Evolutionary conservation across 176 grass and related monocot species (phyloP), one percentile per base, ranked within the genome.

Genomic region (Aegilops longissima): DNA sequence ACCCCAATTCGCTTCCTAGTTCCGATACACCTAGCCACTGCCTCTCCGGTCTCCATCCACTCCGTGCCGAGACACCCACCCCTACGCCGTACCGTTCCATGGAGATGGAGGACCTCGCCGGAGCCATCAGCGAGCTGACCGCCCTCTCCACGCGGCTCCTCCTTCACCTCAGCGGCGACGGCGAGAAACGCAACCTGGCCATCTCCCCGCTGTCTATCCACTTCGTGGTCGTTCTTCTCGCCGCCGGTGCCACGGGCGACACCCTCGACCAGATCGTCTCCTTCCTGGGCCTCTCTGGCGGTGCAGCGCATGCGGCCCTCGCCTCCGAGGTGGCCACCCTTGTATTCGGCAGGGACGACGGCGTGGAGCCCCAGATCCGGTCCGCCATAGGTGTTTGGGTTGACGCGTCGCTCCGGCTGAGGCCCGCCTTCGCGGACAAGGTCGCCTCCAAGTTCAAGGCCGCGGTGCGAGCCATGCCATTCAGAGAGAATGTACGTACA

Each of bases 191-290:
- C 71, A 74, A 47, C 71, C 40, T 74, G 40, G 71, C 71, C 71
- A 6, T 74, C 71, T 74, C 71, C 3, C n/a, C 71, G 12, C 71
- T 74, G 6, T 74, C 71, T n/a, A 27, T 74, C n/a, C 71, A 74
- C 23, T 74, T 23, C 6, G 71, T 74, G n/a, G 5, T 74, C 21
- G 39, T 47, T 5, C 71, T 74, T 47, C 71, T 74, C 2, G 71
- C 71, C 8, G 71, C 39, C n/a, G 40, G 71, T 27, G 71, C 71
- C 40, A 74, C 39, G 71, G 71, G 71, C n/a, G 40, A 27, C 23
- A 74, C 40, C 40, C 71, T 74, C 40, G n/a, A 74, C n/a, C 40
- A 74, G 40, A 47, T 74, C 71, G 40, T 27, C n/a, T 74, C 71
- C 40, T 74, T 74, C 71, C 23, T 74, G 6, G 71, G 71, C 12